Conservation (phyloP, 2,329 filamentous ascomycete species). For the Epicoccum nigrum region DNA sequence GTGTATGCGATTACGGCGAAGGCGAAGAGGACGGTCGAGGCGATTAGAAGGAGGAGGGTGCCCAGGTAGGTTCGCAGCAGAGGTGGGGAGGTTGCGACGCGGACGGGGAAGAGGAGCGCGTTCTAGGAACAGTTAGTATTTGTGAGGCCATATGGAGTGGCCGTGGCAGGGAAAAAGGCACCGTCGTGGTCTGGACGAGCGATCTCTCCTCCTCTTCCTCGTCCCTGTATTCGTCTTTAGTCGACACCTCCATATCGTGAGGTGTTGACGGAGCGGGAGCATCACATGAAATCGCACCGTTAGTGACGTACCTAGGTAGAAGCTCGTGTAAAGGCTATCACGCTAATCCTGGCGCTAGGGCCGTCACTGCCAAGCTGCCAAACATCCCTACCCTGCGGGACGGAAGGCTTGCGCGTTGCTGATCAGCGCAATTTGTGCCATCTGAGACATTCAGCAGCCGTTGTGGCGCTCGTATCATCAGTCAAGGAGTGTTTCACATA, state of each 20-base stretch:
- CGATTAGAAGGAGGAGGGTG: slow-evolving; percentile 59
- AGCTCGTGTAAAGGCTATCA: slow-evolving; percentile 30
- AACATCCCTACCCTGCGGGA: slow-evolving; percentile 19
- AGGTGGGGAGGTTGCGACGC: slow-evolving; percentile 63
- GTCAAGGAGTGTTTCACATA: not conserved
- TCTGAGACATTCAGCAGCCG: too few species aligned
- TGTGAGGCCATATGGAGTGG: not conserved
- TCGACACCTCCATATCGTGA: slow-evolving; percentile 2
- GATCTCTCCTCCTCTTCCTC: slow-evolving; percentile 20
- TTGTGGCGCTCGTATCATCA: slow-evolving; percentile 3
- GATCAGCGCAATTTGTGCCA: slow-evolving; percentile 10
- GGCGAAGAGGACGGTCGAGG: slow-evolving; percentile 62
- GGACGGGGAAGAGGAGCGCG: slow-evolving; percentile 60
- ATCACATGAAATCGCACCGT: slow-evolving; percentile 31
- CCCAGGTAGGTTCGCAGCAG: slow-evolving; percentile 70
- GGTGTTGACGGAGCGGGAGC: slow-evolving; percentile 19
- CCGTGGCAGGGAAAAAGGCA: slow-evolving; percentile 11
- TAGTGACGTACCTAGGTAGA: slow-evolving; percentile 33
- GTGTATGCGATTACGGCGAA: slow-evolving; percentile 66
- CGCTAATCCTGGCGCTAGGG: slow-evolving; percentile 37
- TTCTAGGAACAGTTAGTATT: slow-evolving; percentile 51
- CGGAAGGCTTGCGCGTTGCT: slow-evolving; percentile 17
- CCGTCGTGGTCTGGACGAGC: slow-evolving; percentile 29
- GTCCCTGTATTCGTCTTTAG: slow-evolving; percentile 34
- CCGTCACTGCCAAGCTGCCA: slow-evolving; percentile 8